Evolutionary conservation across 129 eudicot genomes (phyloP).

Genomic region (Centaurea solstitialis): DNA sequence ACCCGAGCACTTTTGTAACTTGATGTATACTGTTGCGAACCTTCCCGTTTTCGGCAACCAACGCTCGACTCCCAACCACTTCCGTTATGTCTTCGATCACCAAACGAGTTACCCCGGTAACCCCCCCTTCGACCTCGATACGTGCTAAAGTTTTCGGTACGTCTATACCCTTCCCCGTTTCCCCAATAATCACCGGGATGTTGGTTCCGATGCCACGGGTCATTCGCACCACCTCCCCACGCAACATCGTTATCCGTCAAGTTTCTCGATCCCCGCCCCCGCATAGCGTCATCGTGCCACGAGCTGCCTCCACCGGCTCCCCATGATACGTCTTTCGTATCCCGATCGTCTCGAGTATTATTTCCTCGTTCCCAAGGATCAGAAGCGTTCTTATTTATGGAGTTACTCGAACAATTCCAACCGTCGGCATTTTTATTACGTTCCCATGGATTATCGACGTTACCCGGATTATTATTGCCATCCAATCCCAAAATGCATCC

Average conservation of each 20-base stretch:
- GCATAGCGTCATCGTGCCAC: slow-evolving; percentile 26
- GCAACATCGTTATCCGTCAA: slow-evolving; percentile 30
- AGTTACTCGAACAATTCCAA: slow-evolving; percentile 45
- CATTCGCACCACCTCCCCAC: slow-evolving; percentile 43
- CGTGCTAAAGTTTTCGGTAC: background rate
- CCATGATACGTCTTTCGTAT: slow-evolving; percentile 40
- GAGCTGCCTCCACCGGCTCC: slow-evolving; percentile 25
- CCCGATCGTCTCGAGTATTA: slow-evolving; percentile 19
- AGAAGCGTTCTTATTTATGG: slow-evolving; percentile 24
- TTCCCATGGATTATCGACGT: slow-evolving; percentile 52
- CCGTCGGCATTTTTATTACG: slow-evolving; percentile 19
- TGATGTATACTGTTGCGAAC: slow-evolving; percentile 43
- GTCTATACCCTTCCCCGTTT: background rate
- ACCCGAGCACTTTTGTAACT: slow-evolving; percentile 47
- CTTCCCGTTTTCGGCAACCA: slow-evolving; percentile 69
- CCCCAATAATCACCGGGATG: background rate
- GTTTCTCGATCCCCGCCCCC: slow-evolving; percentile 25
- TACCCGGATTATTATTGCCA: background rate
- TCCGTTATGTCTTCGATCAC: slow-evolving; percentile 26
- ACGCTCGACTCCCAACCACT: slow-evolving; percentile 33
- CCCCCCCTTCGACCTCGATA: slow-evolving; percentile 23
- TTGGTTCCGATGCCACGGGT: slow-evolving; percentile 49
- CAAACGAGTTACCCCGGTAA: slow-evolving; percentile 31
- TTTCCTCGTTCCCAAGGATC: slow-evolving; percentile 46
- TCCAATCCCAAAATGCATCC: slow-evolving; percentile 30